These are phyloP conservation scores for Claviceps humidiphila DNA, from an alignment of 2,329 filamentous ascomycete genomes.

Conservation along the genomic window DNA sequence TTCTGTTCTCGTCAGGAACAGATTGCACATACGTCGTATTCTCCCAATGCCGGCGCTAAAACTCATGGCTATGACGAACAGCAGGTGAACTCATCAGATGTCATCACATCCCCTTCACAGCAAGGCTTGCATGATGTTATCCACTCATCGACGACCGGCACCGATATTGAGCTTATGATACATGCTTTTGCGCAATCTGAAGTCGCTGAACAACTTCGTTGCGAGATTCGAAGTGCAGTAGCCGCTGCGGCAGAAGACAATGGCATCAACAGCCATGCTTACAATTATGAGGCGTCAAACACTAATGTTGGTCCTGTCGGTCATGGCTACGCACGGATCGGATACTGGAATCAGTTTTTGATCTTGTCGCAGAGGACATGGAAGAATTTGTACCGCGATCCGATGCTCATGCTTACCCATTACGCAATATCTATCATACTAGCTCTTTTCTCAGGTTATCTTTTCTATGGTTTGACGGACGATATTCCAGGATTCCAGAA, in stretches of 20 bases:
- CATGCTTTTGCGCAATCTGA: constrained; percentile 64
- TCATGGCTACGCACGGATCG: constrained; percentile 69
- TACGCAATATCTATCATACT: constrained; percentile 94
- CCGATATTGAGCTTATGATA: constrained; percentile 73
- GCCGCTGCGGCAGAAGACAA: constrained; percentile 53
- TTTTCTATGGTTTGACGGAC: constrained; percentile 93
- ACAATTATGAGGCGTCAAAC: constrained; percentile 32
- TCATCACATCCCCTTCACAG: constrained; percentile 42
- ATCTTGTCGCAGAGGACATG: constrained; percentile 87
- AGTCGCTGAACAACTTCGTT: constrained; percentile 57
- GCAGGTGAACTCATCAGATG: constrained; percentile 28
- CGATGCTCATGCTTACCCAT: constrained; percentile 95
- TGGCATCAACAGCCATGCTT: constrained; percentile 42
- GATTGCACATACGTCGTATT: constrained; percentile 47
- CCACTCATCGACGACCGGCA: constrained; percentile 46
- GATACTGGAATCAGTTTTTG: constrained; percentile 67
- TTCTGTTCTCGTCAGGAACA: constrained; percentile 72
- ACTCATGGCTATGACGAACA: constrained; percentile 38
- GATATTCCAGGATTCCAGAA: constrained; percentile 98
- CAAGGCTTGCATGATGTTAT: constrained; percentile 58
- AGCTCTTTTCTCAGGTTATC: constrained; percentile 83
- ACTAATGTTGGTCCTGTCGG: constrained; percentile 47
- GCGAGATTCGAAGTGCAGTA: constrained; percentile 66
- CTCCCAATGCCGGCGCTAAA: constrained; percentile 41
- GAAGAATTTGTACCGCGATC: constrained; percentile 95